These are phyloP conservation scores for Exophiala dermatitidis DNA, from an alignment of 2,329 filamentous ascomycete genomes.

Conservation along the genomic window DNA sequence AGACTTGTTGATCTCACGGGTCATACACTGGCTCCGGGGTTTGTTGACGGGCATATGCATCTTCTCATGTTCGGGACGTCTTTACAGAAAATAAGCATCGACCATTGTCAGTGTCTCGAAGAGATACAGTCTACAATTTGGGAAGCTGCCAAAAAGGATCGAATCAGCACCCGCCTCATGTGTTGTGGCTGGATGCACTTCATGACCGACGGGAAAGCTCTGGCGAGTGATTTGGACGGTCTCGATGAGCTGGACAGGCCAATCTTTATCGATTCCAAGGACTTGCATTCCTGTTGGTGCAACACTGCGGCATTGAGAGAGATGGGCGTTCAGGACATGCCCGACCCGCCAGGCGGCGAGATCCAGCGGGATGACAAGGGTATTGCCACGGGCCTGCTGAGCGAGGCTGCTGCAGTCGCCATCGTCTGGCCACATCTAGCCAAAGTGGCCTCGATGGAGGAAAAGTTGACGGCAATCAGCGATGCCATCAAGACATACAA, in stretches of 20 bases:
- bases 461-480: slow-evolving; percentile 38
- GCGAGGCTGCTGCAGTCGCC: slow-evolving; percentile 41
- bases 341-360: slow-evolving; percentile 41
- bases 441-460: slow-evolving; percentile 37
- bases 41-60: slow-evolving; percentile 47
- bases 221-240: slow-evolving; percentile 44
- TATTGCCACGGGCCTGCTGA: slow-evolving; percentile 40
- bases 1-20: slow-evolving; percentile 33
- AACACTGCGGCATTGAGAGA: slow-evolving; percentile 43
- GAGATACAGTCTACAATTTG: slow-evolving; percentile 41
- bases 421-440: slow-evolving; percentile 44
- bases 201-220: slow-evolving; percentile 40
- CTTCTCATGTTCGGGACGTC: slow-evolving; percentile 46
- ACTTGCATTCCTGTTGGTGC: slow-evolving; percentile 48
- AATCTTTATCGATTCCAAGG: slow-evolving; percentile 45
- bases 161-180: slow-evolving; percentile 37
- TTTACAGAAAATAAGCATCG: slow-evolving; percentile 40
- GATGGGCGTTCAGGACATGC: slow-evolving; percentile 37
- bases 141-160: slow-evolving; percentile 37
- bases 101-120: slow-evolving; percentile 37
- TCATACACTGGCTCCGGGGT: slow-evolving; percentile 40
- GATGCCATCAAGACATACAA: slow-evolving; percentile 40
- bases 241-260: slow-evolving; percentile 38
- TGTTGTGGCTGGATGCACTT: slow-evolving; percentile 46
- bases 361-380: slow-evolving; percentile 43